Evolutionary conservation across 495 filamentous ascomycete species (phyloP).

Genomic region (Bryoglossum gracile): DNA sequence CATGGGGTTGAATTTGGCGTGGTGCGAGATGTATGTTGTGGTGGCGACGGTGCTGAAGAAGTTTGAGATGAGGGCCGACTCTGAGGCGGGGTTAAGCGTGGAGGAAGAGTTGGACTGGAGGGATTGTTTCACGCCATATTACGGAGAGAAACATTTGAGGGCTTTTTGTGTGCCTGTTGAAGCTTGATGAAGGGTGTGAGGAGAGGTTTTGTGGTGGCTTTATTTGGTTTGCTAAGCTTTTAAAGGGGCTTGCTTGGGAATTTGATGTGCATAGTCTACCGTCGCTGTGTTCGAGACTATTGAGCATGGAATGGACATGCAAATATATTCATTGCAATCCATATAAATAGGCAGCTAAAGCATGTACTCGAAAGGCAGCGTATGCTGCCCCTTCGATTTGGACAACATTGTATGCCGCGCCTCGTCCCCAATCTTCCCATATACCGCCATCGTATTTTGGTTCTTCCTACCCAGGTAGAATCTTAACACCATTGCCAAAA

Average conservation of each 20-base stretch:
- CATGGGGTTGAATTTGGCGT: slow-evolving; percentile 29
- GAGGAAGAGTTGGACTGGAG: slow-evolving; percentile 6
- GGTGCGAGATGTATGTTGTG: slow-evolving; percentile 35
- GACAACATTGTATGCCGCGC: slow-evolving; percentile 8
- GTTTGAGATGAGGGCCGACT: slow-evolving; percentile 24
- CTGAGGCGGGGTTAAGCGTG: not conserved
- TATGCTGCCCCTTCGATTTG: not conserved
- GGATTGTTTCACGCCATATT: slow-evolving; percentile 15
- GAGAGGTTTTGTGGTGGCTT: too few relatives aligned
- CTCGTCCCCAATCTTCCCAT: slow-evolving; percentile 35
- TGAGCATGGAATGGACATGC: too few relatives aligned
- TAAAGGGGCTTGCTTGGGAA: too few relatives aligned
- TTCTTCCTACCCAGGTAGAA: slow-evolving; percentile 52
- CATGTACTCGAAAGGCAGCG: slow-evolving; percentile 17
- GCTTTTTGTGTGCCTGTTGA: not conserved
- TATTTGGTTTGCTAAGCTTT: too few relatives aligned
- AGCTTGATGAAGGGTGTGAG: too few relatives aligned
- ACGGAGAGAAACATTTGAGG: slow-evolving; percentile 1
- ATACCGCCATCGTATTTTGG: slow-evolving; percentile 22
- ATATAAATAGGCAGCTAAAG: too few relatives aligned
- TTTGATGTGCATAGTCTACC: too few relatives aligned
- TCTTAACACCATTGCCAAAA: slow-evolving; percentile 49
- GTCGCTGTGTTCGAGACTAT: too few relatives aligned
- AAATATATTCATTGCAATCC: too few relatives aligned
- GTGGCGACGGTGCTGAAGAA: slow-evolving; percentile 29